Evolutionary conservation across 2,329 filamentous ascomycete genomes (phyloP).

Genomic region (Cytospora leucostoma): DNA sequence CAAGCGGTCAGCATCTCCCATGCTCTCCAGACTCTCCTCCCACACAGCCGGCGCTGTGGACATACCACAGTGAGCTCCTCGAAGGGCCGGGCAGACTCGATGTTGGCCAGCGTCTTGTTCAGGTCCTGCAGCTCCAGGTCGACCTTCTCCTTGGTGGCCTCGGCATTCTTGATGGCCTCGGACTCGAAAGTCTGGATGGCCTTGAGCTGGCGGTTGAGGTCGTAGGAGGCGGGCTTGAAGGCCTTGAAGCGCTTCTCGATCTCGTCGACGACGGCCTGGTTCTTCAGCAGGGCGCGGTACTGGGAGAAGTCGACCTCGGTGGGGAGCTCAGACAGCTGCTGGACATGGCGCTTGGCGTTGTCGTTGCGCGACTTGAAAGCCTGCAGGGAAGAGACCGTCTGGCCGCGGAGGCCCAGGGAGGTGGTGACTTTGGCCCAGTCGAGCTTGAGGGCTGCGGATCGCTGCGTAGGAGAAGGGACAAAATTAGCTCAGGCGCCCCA

Average conservation of each 20-base stretch:
- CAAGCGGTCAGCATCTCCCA: slow-evolving; percentile 35
- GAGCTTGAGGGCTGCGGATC: slow-evolving; percentile 98
- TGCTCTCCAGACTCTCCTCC: slow-evolving; percentile 18
- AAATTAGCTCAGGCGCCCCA: slow-evolving; percentile 56
- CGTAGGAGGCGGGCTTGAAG: slow-evolving; percentile 93
- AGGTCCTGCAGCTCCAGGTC: slow-evolving; percentile 93
- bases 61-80: slow-evolving; percentile 96
- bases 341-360: slow-evolving; percentile 92
- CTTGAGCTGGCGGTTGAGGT: slow-evolving; percentile 92
- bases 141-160: slow-evolving; percentile 95
- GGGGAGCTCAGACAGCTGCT: slow-evolving; percentile 78
- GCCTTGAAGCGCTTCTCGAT: slow-evolving; percentile 92
- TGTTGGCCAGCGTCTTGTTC: slow-evolving; percentile 93
- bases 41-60: slow-evolving; percentile 38
- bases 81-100: slow-evolving; percentile 92
- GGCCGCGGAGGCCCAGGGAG: slow-evolving; percentile 94
- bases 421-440: slow-evolving; percentile 96
- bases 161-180: slow-evolving; percentile 93
- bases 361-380: slow-evolving; percentile 99
- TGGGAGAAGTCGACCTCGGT: slow-evolving; percentile 88
- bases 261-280: slow-evolving; percentile 92
- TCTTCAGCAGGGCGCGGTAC: slow-evolving; percentile 93
- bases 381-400: slow-evolving; percentile 87
- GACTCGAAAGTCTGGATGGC: slow-evolving; percentile 97
- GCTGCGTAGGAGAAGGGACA: slow-evolving; percentile 55